A percentile compares a stretch with the other conserved stretches of the same genome.
These are phyloP conservation scores for Lecanicillium sp. DNA, from an alignment of 2,329 filamentous ascomycete species.

Conservation along the genomic window DNA sequence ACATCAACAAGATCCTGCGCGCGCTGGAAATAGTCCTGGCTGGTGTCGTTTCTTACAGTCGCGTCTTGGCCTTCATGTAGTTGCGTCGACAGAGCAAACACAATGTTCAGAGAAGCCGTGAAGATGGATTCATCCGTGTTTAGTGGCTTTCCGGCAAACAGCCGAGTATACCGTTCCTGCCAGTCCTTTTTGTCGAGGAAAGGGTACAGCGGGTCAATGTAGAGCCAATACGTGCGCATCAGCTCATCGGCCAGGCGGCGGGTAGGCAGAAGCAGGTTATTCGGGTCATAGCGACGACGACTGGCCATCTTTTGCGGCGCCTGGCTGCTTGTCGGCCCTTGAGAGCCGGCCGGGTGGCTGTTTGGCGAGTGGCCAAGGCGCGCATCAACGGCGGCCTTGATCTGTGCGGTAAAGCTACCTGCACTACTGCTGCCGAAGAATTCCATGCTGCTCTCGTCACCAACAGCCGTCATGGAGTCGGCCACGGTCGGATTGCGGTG, in stretches of 20 bases:
- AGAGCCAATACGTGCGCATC: slow-evolving; percentile 40
- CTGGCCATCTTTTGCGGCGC: neutral
- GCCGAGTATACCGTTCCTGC: slow-evolving; percentile 31
- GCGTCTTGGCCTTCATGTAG: slow-evolving; percentile 34
- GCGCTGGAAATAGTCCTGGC: slow-evolving; percentile 35
- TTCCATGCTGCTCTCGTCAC: slow-evolving; percentile 34
- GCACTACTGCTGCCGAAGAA: slow-evolving; percentile 43
- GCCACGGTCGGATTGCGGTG: slow-evolving; percentile 28
- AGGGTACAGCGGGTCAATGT: slow-evolving; percentile 41
- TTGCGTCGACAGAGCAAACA: slow-evolving; percentile 41
- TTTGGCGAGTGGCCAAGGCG: slow-evolving; percentile 17
- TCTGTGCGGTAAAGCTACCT: slow-evolving; percentile 40
- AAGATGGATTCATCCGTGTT: slow-evolving; percentile 36
- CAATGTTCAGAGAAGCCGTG: slow-evolving; percentile 39
- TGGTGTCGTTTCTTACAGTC: slow-evolving; percentile 34
- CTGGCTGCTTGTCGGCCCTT: neutral
- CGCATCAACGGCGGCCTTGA: slow-evolving; percentile 36
- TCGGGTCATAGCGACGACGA: slow-evolving; percentile 16
- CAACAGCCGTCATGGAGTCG: slow-evolving; percentile 40
- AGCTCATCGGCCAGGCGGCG: slow-evolving; percentile 39
- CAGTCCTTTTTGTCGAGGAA: slow-evolving; percentile 35
- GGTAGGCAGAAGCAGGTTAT: slow-evolving; percentile 37
- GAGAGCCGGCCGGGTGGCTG: neutral
- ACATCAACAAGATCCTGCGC: slow-evolving; percentile 37
- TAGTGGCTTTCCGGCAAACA: slow-evolving; percentile 34